Base-by-base conservation (phyloP, 2,329 filamentous ascomycete genomes). In the Fusarium vanettenii region DNA sequence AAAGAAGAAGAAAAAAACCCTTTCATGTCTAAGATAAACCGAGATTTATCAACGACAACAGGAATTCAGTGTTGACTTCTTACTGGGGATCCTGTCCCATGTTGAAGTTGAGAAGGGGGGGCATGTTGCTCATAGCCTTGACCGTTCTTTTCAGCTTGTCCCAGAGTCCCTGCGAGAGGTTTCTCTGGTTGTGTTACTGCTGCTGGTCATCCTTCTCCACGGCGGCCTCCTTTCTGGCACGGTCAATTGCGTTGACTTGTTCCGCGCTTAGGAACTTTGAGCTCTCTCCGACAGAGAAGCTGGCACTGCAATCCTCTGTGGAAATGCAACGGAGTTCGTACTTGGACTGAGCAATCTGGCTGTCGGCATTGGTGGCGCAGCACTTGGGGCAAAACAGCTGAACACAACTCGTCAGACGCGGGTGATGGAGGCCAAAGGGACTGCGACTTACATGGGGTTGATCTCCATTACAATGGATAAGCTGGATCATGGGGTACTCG, bases 241-340 rank as follows among this genome's bases (percentile, higher is more conserved):
- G 87, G 66, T 93, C 92, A 3, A 97, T 84, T 10, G 91, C 92
- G 4, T 87, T 84, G 33, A 89, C 85, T 0, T 91, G 85, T 55
- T 88, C 89, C 18, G 87, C 83, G 69, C 91, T 87, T 1, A 95
- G 82, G 50, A 92, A 91, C 6, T 86, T 82, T 25, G 84, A 81
- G 45, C 90, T 87, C 73, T 94, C 88, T 9, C 83, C 78, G 7
- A 80, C 82, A 9, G 87, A 84, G 78, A 95, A 96, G 0, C 86
- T 85, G 5, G 87, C 91, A 1, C 85, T 80, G 80, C 95, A 97
- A 4, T 87, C 90, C 69, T 92, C 89, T 62, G 85, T 89, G 22
- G 92, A 93, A 86, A 95, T 92, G 82, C 95, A 97, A 3, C 82
- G 81, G 22, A 97, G 85, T 55, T 90, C 85, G 79, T 93, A 93